Conservation (phyloP, 306 rosid species). For the Trifolium subterraneum region DNA sequence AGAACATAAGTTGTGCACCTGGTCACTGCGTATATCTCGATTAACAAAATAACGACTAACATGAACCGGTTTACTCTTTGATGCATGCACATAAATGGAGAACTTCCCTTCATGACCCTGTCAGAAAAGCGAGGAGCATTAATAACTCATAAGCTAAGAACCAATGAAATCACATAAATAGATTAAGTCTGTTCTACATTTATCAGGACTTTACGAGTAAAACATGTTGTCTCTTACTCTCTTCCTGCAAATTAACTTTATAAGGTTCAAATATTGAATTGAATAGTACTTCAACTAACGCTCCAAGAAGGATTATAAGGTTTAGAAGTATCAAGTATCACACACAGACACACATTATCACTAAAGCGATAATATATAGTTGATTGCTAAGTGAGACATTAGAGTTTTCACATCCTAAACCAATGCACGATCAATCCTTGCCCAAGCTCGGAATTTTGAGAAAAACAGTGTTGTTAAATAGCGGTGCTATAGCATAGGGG, state of each 20-base stretch:
- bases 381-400: background rate
- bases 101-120: slow-evolving; percentile 98
- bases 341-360: background rate
- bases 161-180: slow-evolving; percentile 20
- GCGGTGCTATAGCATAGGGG: background rate
- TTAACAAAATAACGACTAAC: slow-evolving; percentile 76
- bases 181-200: slow-evolving; percentile 4
- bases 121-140: slow-evolving; percentile 40
- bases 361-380: background rate
- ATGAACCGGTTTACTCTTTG: slow-evolving; percentile 82
- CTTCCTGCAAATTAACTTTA: background rate
- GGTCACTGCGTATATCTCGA: slow-evolving; percentile 75
- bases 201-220: slow-evolving; percentile 18
- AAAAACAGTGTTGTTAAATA: background rate
- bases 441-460: slow-evolving; percentile 4
- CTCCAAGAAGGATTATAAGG: background rate
- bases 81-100: slow-evolving; percentile 93
- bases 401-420: slow-evolving; percentile 16
- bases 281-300: background rate
- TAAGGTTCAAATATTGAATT: background rate
- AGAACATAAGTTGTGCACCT: slow-evolving; percentile 54
- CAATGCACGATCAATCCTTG: slow-evolving; percentile 15
- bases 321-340: slow-evolving; percentile 13
- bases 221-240: background rate
- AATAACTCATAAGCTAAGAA: slow-evolving; percentile 24